Conservation (phyloP, 2,329 filamentous ascomycete genomes). For the Colletotrichum chrysophilum region DNA sequence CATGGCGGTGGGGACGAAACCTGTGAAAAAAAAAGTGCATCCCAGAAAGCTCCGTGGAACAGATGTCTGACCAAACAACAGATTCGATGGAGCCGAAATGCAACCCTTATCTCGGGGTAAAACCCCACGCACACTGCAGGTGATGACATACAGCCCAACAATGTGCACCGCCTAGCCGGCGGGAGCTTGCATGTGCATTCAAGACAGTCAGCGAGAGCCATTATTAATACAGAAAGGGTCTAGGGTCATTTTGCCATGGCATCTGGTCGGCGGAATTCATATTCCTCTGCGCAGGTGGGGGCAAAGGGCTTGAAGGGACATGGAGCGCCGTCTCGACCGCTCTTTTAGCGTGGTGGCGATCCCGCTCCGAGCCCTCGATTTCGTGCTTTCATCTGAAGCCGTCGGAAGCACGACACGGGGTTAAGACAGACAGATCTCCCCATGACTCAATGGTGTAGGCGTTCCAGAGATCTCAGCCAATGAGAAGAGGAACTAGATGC, state of each 20-base stretch:
- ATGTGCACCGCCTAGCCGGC: not conserved
- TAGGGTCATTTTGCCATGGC: not conserved
- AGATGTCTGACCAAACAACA: not conserved
- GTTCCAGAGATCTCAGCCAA: not conserved
- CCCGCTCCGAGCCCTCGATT: not conserved
- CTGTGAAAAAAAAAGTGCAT: not conserved
- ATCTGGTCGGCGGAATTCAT: conserved; percentile 4
- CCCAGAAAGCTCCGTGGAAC: conserved; percentile 5
- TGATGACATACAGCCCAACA: conserved; percentile 7
- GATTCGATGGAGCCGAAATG: not conserved
- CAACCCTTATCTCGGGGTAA: not conserved
- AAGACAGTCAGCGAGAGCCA: not conserved
- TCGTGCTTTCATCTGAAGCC: not conserved
- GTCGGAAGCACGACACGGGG: conserved; percentile 1
- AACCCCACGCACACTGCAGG: not conserved
- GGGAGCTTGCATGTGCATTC: not conserved
- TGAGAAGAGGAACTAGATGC: not conserved
- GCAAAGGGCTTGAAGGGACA: not conserved
- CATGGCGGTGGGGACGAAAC: not conserved
- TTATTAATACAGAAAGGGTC: conserved; percentile 4
- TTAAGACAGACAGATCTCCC: not conserved
- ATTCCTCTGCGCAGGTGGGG: not conserved
- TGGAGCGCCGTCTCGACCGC: not conserved
- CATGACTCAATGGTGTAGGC: conserved; percentile 5
- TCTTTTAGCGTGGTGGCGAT: conserved; percentile 8